Evolutionary conservation across 139 green algal genomes (phyloP), one percentile per base, ranked within the genome.

Genomic region (Chlorella sorokiniana): DNA sequence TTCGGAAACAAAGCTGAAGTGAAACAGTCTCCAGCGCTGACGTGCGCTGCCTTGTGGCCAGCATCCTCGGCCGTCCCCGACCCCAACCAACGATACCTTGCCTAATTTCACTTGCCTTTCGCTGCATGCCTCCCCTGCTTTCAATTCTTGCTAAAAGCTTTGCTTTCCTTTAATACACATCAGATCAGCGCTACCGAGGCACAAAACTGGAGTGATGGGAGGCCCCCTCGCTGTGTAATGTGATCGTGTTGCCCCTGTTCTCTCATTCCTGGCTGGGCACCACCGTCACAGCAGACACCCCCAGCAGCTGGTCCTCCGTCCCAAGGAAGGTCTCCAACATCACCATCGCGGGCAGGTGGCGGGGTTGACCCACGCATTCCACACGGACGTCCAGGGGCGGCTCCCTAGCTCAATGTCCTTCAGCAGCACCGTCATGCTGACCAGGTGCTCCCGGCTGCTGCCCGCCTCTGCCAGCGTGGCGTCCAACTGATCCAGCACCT

Each of bases 1-100:
- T 70, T 85, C 84, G 4, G 93, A 96, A 70, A 91, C 88, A 16
- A 96, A 97, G 82, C 76, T 96, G 31, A 87, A 84, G 76, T 93
- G 73, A 88, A 74, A 37, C 67, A 71, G 11, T 22, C 23, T 68
- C 25, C 25, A 35, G 25, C 29, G 61, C 61, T 0, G 75, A n/a
- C 42, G 62, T 82, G 61, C 31, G 65, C 8, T 59, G 10, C 22
- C 20, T 44, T 64, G 20, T 52, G 16, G n/a, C n/a, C n/a, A n/a
- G n/a, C n/a, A n/a, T n/a, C n/a, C n/a, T n/a, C n/a, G n/a, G n/a
- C n/a, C n/a, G n/a, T n/a, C n/a, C n/a, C n/a, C n/a, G n/a, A n/a
- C n/a, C n/a, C n/a, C 40, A 51, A 62, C 37, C 23, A 35, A 75
- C n/a, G 71, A 78, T 37, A 52, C 2, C 48, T 18, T 65, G n/a